Conservation (phyloP, 2,329 filamentous ascomycete genomes). For the Ceratocystiopsis brevicomis region DNA sequence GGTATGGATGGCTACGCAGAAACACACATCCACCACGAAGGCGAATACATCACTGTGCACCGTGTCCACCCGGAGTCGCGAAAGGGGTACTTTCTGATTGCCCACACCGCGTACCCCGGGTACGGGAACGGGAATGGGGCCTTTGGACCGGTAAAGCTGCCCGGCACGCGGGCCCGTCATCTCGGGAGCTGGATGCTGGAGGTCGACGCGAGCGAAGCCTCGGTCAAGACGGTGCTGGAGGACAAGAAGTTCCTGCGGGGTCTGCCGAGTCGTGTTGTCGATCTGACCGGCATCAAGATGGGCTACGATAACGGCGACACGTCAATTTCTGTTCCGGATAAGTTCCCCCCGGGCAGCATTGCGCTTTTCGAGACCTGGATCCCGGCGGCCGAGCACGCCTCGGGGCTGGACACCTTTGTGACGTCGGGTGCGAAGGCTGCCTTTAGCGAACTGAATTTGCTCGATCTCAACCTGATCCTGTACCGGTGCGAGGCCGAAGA, state of each 20-base stretch:
- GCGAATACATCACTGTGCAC: conserved; percentile 91
- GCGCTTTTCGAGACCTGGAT: conserved; percentile 95
- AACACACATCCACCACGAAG: conserved; percentile 90
- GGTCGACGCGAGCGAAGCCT: conserved; percentile 58
- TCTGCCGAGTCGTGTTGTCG: conserved; percentile 63
- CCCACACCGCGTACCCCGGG: conserved; percentile 87
- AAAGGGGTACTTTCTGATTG: conserved; percentile 88
- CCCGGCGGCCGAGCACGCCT: conserved; percentile 64
- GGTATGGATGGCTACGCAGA: conserved; percentile 87
- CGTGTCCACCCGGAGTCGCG: conserved; percentile 80
- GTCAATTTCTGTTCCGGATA: conserved; percentile 58
- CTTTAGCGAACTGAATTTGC: conserved; percentile 53
- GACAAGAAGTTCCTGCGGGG: conserved; percentile 61
- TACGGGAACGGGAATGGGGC: conserved; percentile 70
- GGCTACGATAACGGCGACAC: conserved; percentile 57
- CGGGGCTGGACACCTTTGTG: conserved; percentile 69
- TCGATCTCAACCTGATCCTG: conserved; percentile 79
- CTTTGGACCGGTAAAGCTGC: conserved; percentile 61
- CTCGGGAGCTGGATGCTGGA: conserved; percentile 86
- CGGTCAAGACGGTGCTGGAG: conserved; percentile 40
- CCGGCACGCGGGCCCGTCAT: conserved; percentile 67
- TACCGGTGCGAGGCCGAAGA: conserved; percentile 87
- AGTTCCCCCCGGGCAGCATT: conserved; percentile 85
- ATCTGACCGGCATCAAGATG: conserved; percentile 54
- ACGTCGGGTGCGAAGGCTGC: conserved; percentile 64